Conservation (phyloP, 768 basidiomycete species). For the Tricholoma bakamatsutake region DNA sequence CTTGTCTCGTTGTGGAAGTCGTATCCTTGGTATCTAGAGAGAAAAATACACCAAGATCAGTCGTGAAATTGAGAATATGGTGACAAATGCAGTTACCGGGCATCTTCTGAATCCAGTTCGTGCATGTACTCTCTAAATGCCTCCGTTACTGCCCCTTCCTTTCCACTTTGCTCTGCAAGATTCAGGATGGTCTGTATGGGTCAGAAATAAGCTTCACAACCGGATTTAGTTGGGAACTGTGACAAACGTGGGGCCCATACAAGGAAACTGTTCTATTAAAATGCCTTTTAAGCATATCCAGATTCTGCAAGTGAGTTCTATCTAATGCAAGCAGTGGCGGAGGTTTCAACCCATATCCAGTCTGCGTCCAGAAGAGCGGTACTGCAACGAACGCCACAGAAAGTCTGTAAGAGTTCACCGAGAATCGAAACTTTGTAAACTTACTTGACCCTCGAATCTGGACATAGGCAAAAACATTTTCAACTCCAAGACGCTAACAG, state of each 20-base stretch:
- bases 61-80: not conserved
- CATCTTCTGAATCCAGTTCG: slow-evolving; percentile 49
- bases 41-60: slow-evolving; percentile 5
- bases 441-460: slow-evolving; percentile 89
- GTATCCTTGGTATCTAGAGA: slow-evolving; percentile 69
- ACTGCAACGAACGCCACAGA: slow-evolving; percentile 40
- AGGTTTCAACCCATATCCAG: slow-evolving; percentile 82
- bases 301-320: slow-evolving; percentile 65
- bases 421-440: slow-evolving; percentile 17
- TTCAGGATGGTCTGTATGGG: slow-evolving; percentile 68
- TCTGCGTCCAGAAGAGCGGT: slow-evolving; percentile 90
- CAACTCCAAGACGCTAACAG: slow-evolving; percentile 60
- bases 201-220: slow-evolving; percentile 2
- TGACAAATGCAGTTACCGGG: slow-evolving; percentile 32
- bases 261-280: slow-evolving; percentile 55
- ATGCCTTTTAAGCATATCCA: slow-evolving; percentile 67
- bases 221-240: not conserved
- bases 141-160: slow-evolving; percentile 73
- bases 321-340: slow-evolving; percentile 74
- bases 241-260: slow-evolving; percentile 76
- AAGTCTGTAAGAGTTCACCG: not conserved
- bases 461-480: slow-evolving; percentile 82
- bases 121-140: slow-evolving; percentile 70
- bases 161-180: slow-evolving; percentile 86
- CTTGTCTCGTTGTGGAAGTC: slow-evolving; percentile 93